Evolutionary conservation across 768 basidiomycete species (phyloP).

Genomic region (Pulveroboletus ravenelii): DNA sequence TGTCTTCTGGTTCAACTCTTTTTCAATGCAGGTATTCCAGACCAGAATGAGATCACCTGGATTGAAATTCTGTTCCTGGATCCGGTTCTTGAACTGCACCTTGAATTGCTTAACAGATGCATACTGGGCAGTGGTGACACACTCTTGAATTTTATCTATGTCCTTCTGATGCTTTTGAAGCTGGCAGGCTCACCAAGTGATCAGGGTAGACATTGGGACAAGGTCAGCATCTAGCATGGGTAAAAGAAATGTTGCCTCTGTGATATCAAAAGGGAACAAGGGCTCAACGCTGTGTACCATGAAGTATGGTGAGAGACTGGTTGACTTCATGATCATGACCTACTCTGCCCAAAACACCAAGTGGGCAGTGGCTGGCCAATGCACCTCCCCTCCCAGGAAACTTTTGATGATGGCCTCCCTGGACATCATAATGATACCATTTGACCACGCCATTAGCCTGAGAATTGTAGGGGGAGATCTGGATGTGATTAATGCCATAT

Average conservation of each 20-base stretch:
- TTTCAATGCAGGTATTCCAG: neutral
- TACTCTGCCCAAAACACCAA: too few species aligned
- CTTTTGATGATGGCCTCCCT: neutral
- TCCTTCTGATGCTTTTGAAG: neutral
- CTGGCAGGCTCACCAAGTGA: neutral
- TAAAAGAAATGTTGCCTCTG: conserved; percentile 21
- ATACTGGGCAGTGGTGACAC: neutral
- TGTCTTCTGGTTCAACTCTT: neutral
- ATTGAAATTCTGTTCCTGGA: rapidly evolving
- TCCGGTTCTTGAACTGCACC: neutral
- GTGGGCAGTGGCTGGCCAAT: neutral
- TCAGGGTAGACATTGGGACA: neutral
- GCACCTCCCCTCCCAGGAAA: neutral
- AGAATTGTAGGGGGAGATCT: neutral
- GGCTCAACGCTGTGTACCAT: conserved; percentile 24
- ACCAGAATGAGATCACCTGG: neutral
- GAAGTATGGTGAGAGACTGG: neutral
- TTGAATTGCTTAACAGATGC: neutral
- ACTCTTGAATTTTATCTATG: rapidly evolving
- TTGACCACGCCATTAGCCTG: neutral
- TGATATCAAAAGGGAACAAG: conserved; percentile 13
- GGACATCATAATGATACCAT: neutral
- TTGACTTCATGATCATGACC: neutral
- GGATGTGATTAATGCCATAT: neutral
- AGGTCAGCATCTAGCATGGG: neutral